Conservation (phyloP, 805 yeast species). For the Ogataea naganishii region DNA sequence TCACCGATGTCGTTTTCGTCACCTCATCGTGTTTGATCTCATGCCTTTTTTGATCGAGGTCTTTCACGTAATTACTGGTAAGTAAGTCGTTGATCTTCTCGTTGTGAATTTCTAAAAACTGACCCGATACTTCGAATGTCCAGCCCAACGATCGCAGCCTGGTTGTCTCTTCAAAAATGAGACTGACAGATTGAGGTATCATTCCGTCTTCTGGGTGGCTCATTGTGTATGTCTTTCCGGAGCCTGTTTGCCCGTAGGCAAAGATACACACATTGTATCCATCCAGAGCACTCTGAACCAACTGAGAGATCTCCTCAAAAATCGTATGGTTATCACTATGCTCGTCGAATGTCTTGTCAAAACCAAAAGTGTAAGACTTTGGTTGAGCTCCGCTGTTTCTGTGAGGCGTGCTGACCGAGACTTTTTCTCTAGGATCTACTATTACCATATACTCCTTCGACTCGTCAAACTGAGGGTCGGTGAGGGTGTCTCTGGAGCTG, state of each 20-base stretch:
- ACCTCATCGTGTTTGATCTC: slow-evolving; percentile 67
- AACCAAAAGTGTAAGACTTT: slow-evolving; percentile 40
- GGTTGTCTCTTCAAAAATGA: slow-evolving; percentile 53
- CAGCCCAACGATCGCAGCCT: slow-evolving; percentile 47
- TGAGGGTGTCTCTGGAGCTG: slow-evolving; percentile 20
- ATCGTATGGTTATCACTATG: slow-evolving; percentile 48
- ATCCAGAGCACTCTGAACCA: slow-evolving; percentile 78
- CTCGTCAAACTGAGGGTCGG: not conserved
- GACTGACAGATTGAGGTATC: slow-evolving; percentile 66
- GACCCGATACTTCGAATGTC: slow-evolving; percentile 56
- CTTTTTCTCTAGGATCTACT: slow-evolving; percentile 9
- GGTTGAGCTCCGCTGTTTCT: not conserved
- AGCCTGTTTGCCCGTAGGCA: slow-evolving; percentile 96
- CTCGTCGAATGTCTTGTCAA: slow-evolving; percentile 70
- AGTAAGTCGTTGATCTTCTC: slow-evolving; percentile 71
- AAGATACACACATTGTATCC: slow-evolving; percentile 90
- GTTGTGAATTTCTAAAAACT: slow-evolving; percentile 84
- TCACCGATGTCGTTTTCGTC: slow-evolving; percentile 45
- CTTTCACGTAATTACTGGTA: slow-evolving; percentile 13
- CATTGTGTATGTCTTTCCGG: slow-evolving; percentile 95
- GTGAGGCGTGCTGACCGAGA: not conserved
- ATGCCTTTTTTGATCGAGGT: slow-evolving; percentile 28
- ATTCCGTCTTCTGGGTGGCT: slow-evolving; percentile 62
- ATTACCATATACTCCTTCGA: slow-evolving; percentile 20
- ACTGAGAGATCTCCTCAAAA: slow-evolving; percentile 78